Percentiles rank a stretch among this genome's conserved stretches.
phyloP scores from a whole-genome alignment of 306 rosid genomes.

The Vigna angularis region DNA sequence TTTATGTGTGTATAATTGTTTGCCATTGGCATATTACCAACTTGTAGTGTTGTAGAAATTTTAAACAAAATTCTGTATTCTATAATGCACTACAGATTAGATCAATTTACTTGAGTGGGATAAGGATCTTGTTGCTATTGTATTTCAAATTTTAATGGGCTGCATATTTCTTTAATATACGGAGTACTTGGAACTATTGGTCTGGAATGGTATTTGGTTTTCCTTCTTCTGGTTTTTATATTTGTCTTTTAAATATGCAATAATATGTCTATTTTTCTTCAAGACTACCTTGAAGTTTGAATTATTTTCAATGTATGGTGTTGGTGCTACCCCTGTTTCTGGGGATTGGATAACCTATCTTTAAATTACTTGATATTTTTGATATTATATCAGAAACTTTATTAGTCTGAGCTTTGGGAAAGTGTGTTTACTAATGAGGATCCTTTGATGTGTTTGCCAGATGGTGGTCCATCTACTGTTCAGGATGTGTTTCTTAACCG shows the following conservation, averaged over 20 bases:
- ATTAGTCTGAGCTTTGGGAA: constrained; percentile 17
- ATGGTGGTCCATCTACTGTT: constrained; percentile 59
- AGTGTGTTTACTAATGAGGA: constrained; percentile 32
- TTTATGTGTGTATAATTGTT: not conserved
- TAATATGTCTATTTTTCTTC: constrained; percentile 11
- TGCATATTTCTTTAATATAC: constrained; percentile 17
- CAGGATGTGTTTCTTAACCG: constrained; percentile 80
- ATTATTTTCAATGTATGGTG: constrained; percentile 4
- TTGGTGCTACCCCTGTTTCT: constrained; percentile 10
- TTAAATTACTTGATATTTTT: constrained; percentile 19
- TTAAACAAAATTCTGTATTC: not conserved
- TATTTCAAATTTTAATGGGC: constrained; percentile 2
- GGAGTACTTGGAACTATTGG: not conserved
- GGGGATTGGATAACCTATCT: constrained; percentile 10
- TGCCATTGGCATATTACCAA: not conserved
- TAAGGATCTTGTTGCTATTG: not conserved
- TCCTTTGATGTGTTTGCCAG: constrained; percentile 57
- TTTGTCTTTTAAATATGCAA: not conserved
- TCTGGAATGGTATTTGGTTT: not conserved
- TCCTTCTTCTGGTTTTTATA: constrained; percentile 21
- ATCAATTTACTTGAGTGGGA: not conserved
- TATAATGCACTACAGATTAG: not conserved
- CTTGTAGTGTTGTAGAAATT: not conserved
- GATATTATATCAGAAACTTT: constrained; percentile 20
- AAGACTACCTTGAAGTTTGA: not conserved